These are phyloP conservation scores for Aegle marmelos DNA, from an alignment of 345 rosid genomes.

Conservation along the genomic window DNA sequence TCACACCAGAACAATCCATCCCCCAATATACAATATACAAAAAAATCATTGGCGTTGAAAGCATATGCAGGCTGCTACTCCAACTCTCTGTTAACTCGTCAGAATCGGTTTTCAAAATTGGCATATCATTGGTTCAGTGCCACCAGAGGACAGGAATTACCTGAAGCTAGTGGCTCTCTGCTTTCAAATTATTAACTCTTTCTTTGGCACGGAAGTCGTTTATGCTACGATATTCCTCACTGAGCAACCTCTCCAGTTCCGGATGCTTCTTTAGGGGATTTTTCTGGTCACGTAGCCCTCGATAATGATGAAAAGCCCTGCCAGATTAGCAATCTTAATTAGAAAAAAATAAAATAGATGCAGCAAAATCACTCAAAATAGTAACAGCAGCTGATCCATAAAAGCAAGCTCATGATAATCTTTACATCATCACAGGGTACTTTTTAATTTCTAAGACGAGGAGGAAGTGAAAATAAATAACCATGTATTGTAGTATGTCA, in stretches of 20 bases:
- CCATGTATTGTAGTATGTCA: background rate
- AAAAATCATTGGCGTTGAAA: constrained; percentile 14
- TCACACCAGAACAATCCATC: constrained; percentile 3
- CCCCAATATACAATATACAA: constrained; percentile 28
- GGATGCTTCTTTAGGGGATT: constrained; percentile 63
- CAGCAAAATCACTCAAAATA: background rate
- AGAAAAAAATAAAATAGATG: background rate
- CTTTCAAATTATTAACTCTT: constrained; percentile 25
- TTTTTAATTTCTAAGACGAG: background rate
- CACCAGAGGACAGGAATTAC: background rate
- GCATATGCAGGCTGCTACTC: constrained; percentile 12
- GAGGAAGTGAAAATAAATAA: background rate
- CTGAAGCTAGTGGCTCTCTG: constrained; percentile 27
- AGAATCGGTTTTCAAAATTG: constrained; percentile 41
- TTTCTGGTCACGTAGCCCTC: constrained; percentile 37
- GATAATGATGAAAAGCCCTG: constrained; percentile 98
- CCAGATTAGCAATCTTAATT: constrained; percentile 2
- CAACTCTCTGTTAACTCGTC: constrained; percentile 17
- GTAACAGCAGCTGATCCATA: background rate
- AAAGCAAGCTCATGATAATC: background rate
- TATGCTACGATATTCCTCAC: constrained; percentile 59
- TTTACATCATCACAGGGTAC: background rate
- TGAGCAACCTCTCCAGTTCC: constrained; percentile 75
- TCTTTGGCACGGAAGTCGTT: constrained; percentile 75
- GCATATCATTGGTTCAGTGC: background rate